phyloP scores from a whole-genome alignment of 2,329 filamentous ascomycete genomes.

The Pestalotiopsis sp. region DNA sequence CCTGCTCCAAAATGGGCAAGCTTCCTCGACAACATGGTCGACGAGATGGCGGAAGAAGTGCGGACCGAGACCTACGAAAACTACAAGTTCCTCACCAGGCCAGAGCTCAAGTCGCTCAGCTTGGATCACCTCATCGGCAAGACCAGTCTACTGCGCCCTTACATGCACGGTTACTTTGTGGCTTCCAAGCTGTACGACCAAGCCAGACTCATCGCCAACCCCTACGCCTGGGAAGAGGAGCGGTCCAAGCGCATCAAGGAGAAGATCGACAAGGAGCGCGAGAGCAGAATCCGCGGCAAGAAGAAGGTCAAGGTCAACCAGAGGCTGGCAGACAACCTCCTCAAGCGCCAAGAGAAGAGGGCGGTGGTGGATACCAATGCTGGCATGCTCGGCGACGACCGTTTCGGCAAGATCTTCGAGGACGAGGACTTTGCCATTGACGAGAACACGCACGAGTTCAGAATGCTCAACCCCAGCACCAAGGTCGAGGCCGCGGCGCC shows the following conservation, averaged over 20 bases:
- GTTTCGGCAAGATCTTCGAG: conserved; percentile 88
- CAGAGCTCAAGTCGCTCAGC: conserved; percentile 83
- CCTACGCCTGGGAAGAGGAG: conserved; percentile 92
- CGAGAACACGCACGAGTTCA: conserved; percentile 85
- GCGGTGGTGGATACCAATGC: conserved; percentile 60
- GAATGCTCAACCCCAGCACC: conserved; percentile 86
- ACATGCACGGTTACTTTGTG: conserved; percentile 99
- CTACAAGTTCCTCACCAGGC: conserved; percentile 94
- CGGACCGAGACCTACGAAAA: conserved; percentile 92
- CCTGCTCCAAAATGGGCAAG: conserved; percentile 94
- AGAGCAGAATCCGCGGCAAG: conserved; percentile 87
- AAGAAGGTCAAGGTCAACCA: conserved; percentile 99
- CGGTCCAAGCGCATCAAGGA: conserved; percentile 88
- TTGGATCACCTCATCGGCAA: conserved; percentile 88
- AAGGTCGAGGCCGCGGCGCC: conserved; percentile 43
- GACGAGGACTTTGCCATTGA: conserved; percentile 93
- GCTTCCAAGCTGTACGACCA: conserved; percentile 95
- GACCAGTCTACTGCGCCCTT: conserved; percentile 86
- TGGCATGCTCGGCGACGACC: conserved; percentile 77
- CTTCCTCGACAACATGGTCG: conserved; percentile 95
- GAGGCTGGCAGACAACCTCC: conserved; percentile 73
- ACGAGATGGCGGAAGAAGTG: conserved; percentile 92
- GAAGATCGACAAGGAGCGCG: conserved; percentile 96
- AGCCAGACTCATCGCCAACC: conserved; percentile 88
- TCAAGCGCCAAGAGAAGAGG: conserved; percentile 65